Percentiles rank a stretch among this genome's conserved stretches.
Evolutionary conservation across 2,329 filamentous ascomycete genomes (phyloP).

Genomic region (Hypoxylon sp.): DNA sequence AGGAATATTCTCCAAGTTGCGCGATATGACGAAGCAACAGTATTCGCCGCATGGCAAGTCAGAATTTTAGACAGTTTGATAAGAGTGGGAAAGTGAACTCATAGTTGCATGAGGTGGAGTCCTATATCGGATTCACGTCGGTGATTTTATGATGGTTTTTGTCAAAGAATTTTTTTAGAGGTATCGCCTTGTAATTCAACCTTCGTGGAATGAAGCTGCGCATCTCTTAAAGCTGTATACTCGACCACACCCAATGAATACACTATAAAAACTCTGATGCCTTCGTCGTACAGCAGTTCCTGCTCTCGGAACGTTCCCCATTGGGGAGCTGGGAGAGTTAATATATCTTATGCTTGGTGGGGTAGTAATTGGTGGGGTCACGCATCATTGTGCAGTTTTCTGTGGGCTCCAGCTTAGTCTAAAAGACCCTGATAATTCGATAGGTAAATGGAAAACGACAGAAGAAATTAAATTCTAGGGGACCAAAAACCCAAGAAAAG

Average conservation of each 20-base stretch:
- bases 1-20: background rate
- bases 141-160: constrained; percentile 1
- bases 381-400: constrained; percentile 35
- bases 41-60: constrained; percentile 11
- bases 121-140: constrained; percentile 25
- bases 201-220: background rate
- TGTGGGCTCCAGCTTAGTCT: constrained; percentile 3
- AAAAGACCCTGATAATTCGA: constrained; percentile 37
- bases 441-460: constrained; percentile 21
- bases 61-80: constrained; percentile 3
- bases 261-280: background rate
- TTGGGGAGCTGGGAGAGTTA: constrained; percentile 31
- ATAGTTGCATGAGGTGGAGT: constrained; percentile 30
- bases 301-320: constrained; percentile 20
- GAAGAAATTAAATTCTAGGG: constrained; percentile 19
- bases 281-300: constrained; percentile 9
- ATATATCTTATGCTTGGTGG: constrained; percentile 35
- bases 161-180: background rate
- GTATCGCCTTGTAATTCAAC: background rate
- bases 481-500: too few species aligned
- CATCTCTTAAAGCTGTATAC: background rate
- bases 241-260: background rate
- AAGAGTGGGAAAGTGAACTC: constrained; percentile 35
- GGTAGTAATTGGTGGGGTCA: constrained; percentile 34
- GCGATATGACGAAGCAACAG: background rate